Evolutionary conservation across 495 filamentous ascomycete species (phyloP).

Genomic region (Alectoria sarmentosa): DNA sequence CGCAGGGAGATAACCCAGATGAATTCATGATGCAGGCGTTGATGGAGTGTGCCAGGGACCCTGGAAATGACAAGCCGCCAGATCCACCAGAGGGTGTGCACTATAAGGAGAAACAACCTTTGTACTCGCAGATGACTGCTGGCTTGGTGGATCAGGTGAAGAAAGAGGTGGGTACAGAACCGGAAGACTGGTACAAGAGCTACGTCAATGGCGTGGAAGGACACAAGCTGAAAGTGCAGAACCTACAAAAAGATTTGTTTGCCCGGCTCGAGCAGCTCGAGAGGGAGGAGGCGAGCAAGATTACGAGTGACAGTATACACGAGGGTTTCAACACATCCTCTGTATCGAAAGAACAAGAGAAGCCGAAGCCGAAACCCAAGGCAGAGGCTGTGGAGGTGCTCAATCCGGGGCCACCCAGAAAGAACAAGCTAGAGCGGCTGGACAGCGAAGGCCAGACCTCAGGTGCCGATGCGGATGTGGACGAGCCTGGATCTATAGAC

Average conservation of each 20-base stretch:
- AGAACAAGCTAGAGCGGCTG: constrained; percentile 28
- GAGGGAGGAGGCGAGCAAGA: constrained; percentile 80
- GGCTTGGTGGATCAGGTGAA: constrained; percentile 89
- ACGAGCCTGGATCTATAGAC: constrained; percentile 35
- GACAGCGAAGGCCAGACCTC: constrained; percentile 42
- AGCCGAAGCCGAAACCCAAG: constrained; percentile 29
- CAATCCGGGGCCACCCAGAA: constrained; percentile 54
- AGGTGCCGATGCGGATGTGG: constrained; percentile 56
- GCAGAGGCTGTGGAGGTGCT: constrained; percentile 63
- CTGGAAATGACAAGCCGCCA: constrained; percentile 66
- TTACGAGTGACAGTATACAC: constrained; percentile 87
- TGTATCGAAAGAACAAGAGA: constrained; percentile 55
- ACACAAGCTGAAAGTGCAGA: constrained; percentile 70
- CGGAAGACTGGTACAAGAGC: constrained; percentile 54
- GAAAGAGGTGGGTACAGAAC: constrained; percentile 67
- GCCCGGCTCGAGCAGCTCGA: constrained; percentile 72
- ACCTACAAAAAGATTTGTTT: constrained; percentile 65
- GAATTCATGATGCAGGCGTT: constrained; percentile 81
- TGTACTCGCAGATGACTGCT: constrained; percentile 95
- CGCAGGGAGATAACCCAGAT: constrained; percentile 52
- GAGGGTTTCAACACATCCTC: constrained; percentile 85
- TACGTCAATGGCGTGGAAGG: constrained; percentile 69
- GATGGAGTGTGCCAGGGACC: constrained; percentile 67
- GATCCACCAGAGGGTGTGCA: constrained; percentile 71
- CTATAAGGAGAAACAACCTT: constrained; percentile 66